A percentile compares a stretch with the other conserved stretches of the same genome.
Evolutionary conservation across 2,329 filamentous ascomycete genomes (phyloP).

Genomic region (Aulographum hederae): DNA sequence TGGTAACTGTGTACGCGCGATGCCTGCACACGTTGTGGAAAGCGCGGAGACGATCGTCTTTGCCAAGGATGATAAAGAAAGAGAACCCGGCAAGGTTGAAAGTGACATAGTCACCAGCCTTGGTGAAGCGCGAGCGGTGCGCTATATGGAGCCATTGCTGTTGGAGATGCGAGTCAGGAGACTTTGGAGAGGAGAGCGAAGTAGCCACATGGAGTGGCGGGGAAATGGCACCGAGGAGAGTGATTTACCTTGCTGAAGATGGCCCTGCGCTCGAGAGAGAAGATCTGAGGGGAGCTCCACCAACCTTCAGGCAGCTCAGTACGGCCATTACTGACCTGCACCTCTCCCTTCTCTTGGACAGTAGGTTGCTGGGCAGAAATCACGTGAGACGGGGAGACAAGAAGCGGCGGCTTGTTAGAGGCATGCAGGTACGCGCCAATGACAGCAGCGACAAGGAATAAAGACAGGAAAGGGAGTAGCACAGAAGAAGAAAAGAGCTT

Average conservation of each 20-base stretch:
- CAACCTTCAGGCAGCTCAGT: conserved; percentile 9
- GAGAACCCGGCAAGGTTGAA: conserved; percentile 18
- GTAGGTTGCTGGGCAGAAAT: too few relatives aligned
- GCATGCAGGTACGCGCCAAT: too few relatives aligned
- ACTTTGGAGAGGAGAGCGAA: too few relatives aligned
- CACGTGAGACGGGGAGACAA: too few relatives aligned
- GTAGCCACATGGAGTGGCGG: too few relatives aligned
- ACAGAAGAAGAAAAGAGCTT: too few relatives aligned
- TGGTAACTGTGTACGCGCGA: conserved; percentile 23
- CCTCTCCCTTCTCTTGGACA: too few relatives aligned
- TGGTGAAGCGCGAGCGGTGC: conserved; percentile 16
- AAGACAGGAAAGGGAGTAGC: too few relatives aligned
- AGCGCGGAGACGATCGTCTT: conserved; percentile 18
- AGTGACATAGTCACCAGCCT: conserved; percentile 18
- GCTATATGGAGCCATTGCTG: conserved; percentile 20
- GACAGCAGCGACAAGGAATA: too few relatives aligned
- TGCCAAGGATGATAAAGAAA: conserved; percentile 21
- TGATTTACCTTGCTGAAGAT: conserved; percentile 27
- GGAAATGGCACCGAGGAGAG: conserved; percentile 2
- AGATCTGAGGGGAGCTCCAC: conserved; percentile 23
- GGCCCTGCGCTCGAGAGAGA: conserved; percentile 28
- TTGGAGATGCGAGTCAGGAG: too few relatives aligned
- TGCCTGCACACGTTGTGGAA: conserved; percentile 29
- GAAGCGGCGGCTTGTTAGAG: too few relatives aligned
- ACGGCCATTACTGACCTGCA: too few relatives aligned